Percentiles rank a stretch among this genome's conserved stretches.
Conservation (phyloP, 768 basidiomycete genomes). For the Austroboletus eburneus region DNA sequence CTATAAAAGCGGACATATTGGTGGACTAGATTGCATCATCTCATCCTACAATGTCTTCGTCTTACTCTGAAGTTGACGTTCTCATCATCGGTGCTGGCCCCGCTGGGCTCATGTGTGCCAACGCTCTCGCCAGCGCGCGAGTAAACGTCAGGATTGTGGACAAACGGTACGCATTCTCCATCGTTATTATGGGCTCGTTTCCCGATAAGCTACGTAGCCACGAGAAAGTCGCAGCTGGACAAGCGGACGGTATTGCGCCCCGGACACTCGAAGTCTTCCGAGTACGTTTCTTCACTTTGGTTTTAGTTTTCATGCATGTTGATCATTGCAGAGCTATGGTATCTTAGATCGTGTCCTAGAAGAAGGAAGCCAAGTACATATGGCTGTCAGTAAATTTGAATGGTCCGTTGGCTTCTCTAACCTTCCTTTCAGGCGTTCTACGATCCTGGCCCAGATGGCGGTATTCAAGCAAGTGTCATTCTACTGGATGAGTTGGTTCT, state of each 20-base stretch:
- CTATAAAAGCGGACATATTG: slow-evolving; percentile 1
- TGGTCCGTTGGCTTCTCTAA: background rate
- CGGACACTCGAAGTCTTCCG: slow-evolving; percentile 43
- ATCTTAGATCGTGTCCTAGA: slow-evolving; percentile 56
- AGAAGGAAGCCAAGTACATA: slow-evolving; percentile 62
- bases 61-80: slow-evolving; percentile 35
- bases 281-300: slow-evolving; percentile 17
- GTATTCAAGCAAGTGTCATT: slow-evolving; percentile 46
- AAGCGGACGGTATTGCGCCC: slow-evolving; percentile 28
- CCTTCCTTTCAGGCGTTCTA: slow-evolving; percentile 60
- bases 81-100: slow-evolving; percentile 43
- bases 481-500: background rate
- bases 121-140: slow-evolving; percentile 34
- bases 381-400: slow-evolving; percentile 45
- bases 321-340: slow-evolving; percentile 60
- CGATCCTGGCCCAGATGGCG: slow-evolving; percentile 56
- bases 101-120: slow-evolving; percentile 41
- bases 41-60: slow-evolving; percentile 10
- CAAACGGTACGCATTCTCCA: slow-evolving; percentile 28
- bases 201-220: slow-evolving; percentile 9
- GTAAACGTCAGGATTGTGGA: slow-evolving; percentile 39
- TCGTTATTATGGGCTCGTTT: background rate
- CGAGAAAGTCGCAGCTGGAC: slow-evolving; percentile 17
- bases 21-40: background rate
- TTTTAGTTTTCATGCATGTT: background rate